phyloP scores from a whole-genome alignment of 2,329 filamentous ascomycete species.

The Botrytis medusae region DNA sequence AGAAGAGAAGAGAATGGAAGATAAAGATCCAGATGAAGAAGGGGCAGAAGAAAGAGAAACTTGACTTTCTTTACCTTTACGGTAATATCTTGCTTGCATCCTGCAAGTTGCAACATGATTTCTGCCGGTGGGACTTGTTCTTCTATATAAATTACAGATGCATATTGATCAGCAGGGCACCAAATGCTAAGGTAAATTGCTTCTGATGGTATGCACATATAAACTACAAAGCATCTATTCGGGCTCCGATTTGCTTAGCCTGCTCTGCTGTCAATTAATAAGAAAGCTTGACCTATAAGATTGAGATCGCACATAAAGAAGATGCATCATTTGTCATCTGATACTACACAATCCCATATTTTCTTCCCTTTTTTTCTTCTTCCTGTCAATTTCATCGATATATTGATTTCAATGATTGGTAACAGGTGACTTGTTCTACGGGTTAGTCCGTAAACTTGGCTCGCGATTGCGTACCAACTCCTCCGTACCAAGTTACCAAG shows the following conservation, averaged over 20 bases:
- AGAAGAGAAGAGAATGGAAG: too few relatives aligned
- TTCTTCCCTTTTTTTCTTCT: not conserved
- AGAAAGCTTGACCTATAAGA: not conserved
- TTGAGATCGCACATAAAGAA: not conserved
- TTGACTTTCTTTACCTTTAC: not conserved
- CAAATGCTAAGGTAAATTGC: not conserved
- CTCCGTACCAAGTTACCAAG: not conserved
- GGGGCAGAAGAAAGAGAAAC: not conserved
- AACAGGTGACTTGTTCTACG: not conserved
- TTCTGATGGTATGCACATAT: not conserved
- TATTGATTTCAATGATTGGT: not conserved
- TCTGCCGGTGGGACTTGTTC: constrained; percentile 2
- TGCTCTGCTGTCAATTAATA: not conserved
- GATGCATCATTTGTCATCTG: not conserved
- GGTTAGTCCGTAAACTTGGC: not conserved
- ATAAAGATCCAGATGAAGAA: too few relatives aligned
- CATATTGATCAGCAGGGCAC: constrained; percentile 19
- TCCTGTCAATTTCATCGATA: not conserved
- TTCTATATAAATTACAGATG: constrained; percentile 15
- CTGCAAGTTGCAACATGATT: constrained; percentile 14
- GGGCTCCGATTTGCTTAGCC: not conserved
- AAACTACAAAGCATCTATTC: not conserved
- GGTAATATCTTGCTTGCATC: constrained; percentile 15
- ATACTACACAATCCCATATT: not conserved
- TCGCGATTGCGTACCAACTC: not conserved